Percentiles rank a stretch among this genome's conserved stretches.
phyloP scores from a whole-genome alignment of 2,329 filamentous ascomycete species.

The Oidium heveae region DNA sequence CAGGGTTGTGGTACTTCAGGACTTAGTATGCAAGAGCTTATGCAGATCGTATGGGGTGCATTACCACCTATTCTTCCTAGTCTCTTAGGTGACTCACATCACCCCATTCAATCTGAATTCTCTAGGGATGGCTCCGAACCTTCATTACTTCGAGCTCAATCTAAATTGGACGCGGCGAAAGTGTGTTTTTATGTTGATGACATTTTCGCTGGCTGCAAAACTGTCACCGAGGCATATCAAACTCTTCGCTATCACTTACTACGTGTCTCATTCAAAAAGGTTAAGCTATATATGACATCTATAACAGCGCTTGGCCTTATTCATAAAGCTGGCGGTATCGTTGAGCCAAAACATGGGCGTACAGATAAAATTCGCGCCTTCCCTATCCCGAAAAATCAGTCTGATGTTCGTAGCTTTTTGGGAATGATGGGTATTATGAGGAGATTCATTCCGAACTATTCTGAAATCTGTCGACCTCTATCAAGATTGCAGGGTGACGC shows the following conservation, averaged over 20 bases:
- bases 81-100: background rate
- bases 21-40: no score
- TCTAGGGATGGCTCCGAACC: background rate
- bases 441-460: background rate
- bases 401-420: background rate
- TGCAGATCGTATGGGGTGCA: no score
- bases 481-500: background rate
- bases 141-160: background rate
- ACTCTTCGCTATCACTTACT: background rate
- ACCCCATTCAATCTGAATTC: background rate
- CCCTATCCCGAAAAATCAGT: background rate
- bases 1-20: no score
- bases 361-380: background rate
- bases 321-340: background rate
- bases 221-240: background rate
- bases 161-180: background rate
- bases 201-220: background rate
- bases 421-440: background rate
- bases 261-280: background rate
- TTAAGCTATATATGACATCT: background rate
- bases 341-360: background rate
- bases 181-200: background rate
- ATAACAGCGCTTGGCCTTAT: background rate
- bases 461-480: background rate
- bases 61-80: no score